Percentiles rank a stretch among this genome's conserved stretches.
Evolutionary conservation across 441 rosid species (phyloP).

Genomic region (Jatropha multifida): DNA sequence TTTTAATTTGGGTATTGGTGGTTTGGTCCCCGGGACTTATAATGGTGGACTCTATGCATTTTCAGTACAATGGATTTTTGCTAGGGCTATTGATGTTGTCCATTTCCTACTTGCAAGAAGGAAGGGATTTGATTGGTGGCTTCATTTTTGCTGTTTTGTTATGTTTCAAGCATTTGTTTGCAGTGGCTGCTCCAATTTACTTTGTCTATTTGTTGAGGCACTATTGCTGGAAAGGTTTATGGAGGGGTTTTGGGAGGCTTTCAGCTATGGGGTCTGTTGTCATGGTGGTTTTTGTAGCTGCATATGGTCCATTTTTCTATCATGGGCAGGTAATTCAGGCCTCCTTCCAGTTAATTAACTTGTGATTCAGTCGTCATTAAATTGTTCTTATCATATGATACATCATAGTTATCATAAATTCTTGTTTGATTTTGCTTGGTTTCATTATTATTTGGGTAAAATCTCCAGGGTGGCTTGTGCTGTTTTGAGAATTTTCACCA

Average conservation of each 20-base stretch:
- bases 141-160: slow-evolving; percentile 66
- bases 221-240: slow-evolving; percentile 70
- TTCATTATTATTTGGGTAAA: not conserved
- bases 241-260: slow-evolving; percentile 54
- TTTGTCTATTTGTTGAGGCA: slow-evolving; percentile 81
- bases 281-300: slow-evolving; percentile 55
- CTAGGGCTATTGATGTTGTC: slow-evolving; percentile 76
- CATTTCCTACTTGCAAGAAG: slow-evolving; percentile 75
- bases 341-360: not conserved
- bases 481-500: not conserved
- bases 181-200: slow-evolving; percentile 92
- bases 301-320: slow-evolving; percentile 77
- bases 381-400: not conserved
- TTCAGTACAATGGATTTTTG: slow-evolving; percentile 91
- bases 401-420: not conserved
- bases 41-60: slow-evolving; percentile 91
- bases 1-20: slow-evolving; percentile 58
- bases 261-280: slow-evolving; percentile 58
- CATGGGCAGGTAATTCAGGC: slow-evolving; percentile 59
- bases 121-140: slow-evolving; percentile 83
- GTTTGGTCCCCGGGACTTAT: slow-evolving; percentile 84
- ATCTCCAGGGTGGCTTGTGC: not conserved
- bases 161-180: slow-evolving; percentile 93
- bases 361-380: no score
- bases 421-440: not conserved